Percentiles rank a stretch among this genome's conserved stretches.
These are phyloP conservation scores for Xylaria sp. DNA, from an alignment of 2,329 filamentous ascomycete species.

Conservation along the genomic window DNA sequence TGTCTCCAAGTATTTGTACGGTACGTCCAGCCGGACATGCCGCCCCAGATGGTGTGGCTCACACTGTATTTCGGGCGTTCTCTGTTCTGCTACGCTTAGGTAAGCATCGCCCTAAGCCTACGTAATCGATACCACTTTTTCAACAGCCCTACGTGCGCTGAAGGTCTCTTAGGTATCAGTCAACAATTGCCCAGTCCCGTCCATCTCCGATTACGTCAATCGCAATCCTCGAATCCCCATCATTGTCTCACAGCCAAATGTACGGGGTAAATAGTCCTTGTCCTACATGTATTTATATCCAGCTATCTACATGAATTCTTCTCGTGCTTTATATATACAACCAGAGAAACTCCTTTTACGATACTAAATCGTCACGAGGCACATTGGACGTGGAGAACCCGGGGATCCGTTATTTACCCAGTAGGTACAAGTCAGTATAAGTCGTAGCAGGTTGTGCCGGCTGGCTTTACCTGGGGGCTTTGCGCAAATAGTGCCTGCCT, in stretches of 20 bases:
- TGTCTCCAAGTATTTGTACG: neutral
- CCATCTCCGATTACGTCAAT: neutral
- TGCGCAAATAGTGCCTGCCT: neutral
- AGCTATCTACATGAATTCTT: neutral
- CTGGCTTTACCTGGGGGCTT: neutral
- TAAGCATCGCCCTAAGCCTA: neutral
- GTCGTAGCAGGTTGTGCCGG: neutral
- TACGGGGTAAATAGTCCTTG: too few relatives aligned
- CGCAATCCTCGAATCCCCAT: neutral
- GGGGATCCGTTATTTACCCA: neutral
- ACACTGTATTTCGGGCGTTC: neutral
- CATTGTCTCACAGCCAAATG: neutral
- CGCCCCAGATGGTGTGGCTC: neutral
- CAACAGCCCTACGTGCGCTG: neutral
- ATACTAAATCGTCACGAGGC: too few relatives aligned
- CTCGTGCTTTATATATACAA: too few relatives aligned
- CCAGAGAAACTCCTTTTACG: too few relatives aligned
- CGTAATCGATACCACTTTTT: neutral
- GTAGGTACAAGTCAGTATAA: too few relatives aligned
- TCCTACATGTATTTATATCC: neutral
- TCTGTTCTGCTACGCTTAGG: neutral
- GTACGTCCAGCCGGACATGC: constrained; percentile 1
- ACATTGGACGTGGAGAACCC: too few relatives aligned
- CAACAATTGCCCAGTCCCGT: neutral
- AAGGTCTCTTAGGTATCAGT: neutral